These are phyloP conservation scores for Picochlorum sp. DNA, from an alignment of 139 green algal genomes.

Conservation along the genomic window DNA sequence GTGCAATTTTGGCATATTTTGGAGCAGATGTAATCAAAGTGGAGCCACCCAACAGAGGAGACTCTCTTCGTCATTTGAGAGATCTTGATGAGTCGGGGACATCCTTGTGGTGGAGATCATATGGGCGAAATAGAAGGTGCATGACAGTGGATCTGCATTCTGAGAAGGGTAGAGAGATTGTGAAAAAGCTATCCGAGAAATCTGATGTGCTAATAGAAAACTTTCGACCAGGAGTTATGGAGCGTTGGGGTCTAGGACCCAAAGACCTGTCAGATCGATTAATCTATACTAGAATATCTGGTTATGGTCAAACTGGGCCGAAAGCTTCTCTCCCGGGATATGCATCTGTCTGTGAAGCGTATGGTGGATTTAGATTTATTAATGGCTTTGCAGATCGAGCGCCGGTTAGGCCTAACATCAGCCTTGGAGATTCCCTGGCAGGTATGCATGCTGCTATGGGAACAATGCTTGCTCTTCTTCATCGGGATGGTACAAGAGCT, in stretches of 20 bases:
- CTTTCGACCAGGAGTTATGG: conserved; percentile 68
- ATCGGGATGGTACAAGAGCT: conserved; percentile 28
- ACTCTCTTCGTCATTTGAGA: conserved; percentile 53
- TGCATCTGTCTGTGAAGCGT: conserved; percentile 52
- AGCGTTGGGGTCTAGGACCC: conserved; percentile 56
- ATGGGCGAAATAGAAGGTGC: conserved; percentile 57
- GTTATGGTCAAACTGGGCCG: conserved; percentile 61
- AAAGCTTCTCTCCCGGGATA: conserved; percentile 42
- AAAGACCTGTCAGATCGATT: conserved; percentile 43
- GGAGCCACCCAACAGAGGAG: conserved; percentile 43
- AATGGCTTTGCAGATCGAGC: conserved; percentile 46
- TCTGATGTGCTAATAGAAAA: conserved; percentile 66
- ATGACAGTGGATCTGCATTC: conserved; percentile 59
- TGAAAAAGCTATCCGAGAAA: conserved; percentile 28
- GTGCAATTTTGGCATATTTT: conserved; percentile 52
- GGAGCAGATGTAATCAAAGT: conserved; percentile 72
- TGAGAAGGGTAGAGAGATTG: conserved; percentile 35
- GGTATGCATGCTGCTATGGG: conserved; percentile 68
- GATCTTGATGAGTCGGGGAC: conserved; percentile 40
- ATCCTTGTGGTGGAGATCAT: conserved; percentile 58
- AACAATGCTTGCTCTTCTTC: conserved; percentile 62
- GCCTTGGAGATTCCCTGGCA: conserved; percentile 46
- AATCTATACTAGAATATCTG: conserved; percentile 63
- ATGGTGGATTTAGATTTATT: conserved; percentile 35
- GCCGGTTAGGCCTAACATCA: conserved; percentile 63